phyloP scores from a whole-genome alignment of 257 asterid species.

The Solanum chmielewskii region DNA sequence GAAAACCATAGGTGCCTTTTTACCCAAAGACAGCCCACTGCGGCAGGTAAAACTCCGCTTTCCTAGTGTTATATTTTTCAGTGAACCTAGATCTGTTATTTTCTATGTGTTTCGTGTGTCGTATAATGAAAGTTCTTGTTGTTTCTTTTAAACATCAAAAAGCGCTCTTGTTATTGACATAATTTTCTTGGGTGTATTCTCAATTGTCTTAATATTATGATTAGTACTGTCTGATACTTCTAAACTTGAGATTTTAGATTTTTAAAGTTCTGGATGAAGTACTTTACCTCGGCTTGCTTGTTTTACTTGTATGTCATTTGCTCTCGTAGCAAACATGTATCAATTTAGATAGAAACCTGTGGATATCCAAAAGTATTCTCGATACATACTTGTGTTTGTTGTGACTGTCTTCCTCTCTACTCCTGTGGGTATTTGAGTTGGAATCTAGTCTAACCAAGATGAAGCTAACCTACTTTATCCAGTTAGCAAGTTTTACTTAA shows the following conservation, averaged over 20 bases:
- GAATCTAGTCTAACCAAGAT: not conserved
- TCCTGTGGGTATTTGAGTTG: not conserved
- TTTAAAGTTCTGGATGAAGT: not conserved
- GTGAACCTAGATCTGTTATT: not conserved
- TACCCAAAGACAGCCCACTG: constrained; percentile 74
- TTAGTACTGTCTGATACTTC: not conserved
- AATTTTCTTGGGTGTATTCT: not conserved
- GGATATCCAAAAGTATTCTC: not conserved
- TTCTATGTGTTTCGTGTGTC: not conserved
- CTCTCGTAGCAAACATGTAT: not conserved
- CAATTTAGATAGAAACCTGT: not conserved
- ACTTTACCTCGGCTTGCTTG: not conserved
- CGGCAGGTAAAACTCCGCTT: constrained; percentile 45
- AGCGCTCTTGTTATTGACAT: not conserved
- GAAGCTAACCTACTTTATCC: not conserved
- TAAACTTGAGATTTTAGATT: not conserved
- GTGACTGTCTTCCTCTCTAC: not conserved
- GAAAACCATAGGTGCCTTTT: constrained; percentile 66
- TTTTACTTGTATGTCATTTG: not conserved
- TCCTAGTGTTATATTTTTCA: not conserved
- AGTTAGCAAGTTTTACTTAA: not conserved
- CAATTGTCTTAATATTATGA: not conserved
- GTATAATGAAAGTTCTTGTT: not conserved
- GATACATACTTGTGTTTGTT: not conserved
- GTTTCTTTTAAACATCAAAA: not conserved